Evolutionary conservation across 2,329 filamentous ascomycete species (phyloP).

Genomic region (Pestalotiopsis sp.): DNA sequence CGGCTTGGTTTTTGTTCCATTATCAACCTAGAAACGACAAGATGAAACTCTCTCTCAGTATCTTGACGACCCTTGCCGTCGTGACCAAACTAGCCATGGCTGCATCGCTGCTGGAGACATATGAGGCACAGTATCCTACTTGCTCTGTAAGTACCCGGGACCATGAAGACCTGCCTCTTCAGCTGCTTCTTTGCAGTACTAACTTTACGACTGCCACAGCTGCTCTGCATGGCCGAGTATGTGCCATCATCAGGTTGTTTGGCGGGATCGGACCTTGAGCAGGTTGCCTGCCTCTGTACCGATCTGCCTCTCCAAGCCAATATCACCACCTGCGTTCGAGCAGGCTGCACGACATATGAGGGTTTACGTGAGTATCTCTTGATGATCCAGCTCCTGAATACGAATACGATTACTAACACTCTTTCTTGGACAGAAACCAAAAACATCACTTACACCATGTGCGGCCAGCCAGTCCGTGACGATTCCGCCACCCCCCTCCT

Average conservation of each 20-base stretch:
- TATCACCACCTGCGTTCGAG: slow-evolving; percentile 13
- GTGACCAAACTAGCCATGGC: not conserved
- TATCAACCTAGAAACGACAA: not conserved
- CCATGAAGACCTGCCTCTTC: not conserved
- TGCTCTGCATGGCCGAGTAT: not conserved
- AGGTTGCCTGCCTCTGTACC: slow-evolving; percentile 11
- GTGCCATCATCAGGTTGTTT: slow-evolving; percentile 5
- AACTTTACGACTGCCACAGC: not conserved
- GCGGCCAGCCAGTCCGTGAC: slow-evolving; percentile 15
- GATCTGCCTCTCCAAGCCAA: slow-evolving; percentile 10
- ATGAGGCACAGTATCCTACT: not conserved
- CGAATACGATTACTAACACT: not conserved
- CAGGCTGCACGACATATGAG: slow-evolving; percentile 17
- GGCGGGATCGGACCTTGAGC: not conserved
- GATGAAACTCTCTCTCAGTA: not conserved
- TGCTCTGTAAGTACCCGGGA: slow-evolving; percentile 12
- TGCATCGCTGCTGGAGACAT: not conserved
- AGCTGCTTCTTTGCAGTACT: not conserved
- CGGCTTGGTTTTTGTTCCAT: not conserved
- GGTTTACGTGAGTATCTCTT: slow-evolving; percentile 14
- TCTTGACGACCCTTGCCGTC: not conserved
- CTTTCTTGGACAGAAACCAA: slow-evolving; percentile 13
- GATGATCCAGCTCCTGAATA: not conserved
- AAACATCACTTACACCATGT: slow-evolving; percentile 18
- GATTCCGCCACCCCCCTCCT: slow-evolving; percentile 14